Evolutionary conservation across 805 yeast species (phyloP), one percentile per base, ranked within the genome.

Genomic region (Vanderwaltozyma verrucispora): DNA sequence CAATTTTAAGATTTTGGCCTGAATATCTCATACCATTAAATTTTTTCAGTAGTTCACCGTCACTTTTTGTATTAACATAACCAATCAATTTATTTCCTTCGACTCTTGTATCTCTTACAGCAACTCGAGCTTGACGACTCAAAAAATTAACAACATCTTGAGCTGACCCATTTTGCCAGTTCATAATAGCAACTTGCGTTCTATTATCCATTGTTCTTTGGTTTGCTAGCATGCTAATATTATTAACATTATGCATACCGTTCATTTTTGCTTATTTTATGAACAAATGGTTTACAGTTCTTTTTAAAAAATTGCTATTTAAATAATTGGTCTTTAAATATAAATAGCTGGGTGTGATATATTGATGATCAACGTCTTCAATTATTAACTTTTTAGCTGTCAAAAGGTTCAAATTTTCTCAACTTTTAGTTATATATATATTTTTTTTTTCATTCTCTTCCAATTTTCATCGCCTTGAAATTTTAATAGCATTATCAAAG

Each of bases 1-100:
- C 63, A 43, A 88, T 69, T 43, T 67, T 69, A 48, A 88, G 65
- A 2, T 74, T 53, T 33, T 74, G 71, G 9, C 92, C 89, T 1
- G 95, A 94, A 64, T 85, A 87, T 41, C 77, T 67, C 35, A 80
- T 77, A n/a, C 95, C 95, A 30, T 71, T 67, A 73, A 80, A 78
- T 42, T 69, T 72, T 30, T 64, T 55, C 34, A 86, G 60, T 6
- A 66, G 69, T 16, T 72, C 67, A 0, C 86, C 86, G 15, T 83
- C 85, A 19, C 61, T 59, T 23, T 65, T 63, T 4, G 58, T 59
- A 28, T 64, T 63, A 13, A 83, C 88, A 14, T 65, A 65, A 0
- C 82, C 95, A 29, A 68, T 66, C 16, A 86, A 59, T 2, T 71
- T 64, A 3, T 75, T 75, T 9, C 75, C 74, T 39, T 77, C 77